Conservation (phyloP, 2,329 filamentous ascomycete genomes). For the Aspergillus persii region DNA sequence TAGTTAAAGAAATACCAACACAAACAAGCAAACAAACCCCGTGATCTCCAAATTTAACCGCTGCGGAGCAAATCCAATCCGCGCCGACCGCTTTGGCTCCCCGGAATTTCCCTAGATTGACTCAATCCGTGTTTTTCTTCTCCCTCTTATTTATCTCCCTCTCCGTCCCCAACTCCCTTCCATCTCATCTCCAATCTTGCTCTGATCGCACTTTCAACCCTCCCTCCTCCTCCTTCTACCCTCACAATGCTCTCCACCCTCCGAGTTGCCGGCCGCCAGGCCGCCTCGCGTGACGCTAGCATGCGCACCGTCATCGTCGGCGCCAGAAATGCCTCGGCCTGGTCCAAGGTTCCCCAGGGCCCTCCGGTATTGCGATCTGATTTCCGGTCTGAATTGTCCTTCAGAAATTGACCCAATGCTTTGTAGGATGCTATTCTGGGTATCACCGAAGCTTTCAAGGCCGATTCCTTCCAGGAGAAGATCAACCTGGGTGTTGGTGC, state of each 20-base stretch:
- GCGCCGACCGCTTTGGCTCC: conserved; percentile 8
- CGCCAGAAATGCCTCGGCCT: conserved; percentile 71
- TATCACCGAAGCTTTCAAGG: conserved; percentile 98
- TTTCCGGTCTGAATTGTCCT: not conserved
- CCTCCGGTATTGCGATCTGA: conserved; percentile 69
- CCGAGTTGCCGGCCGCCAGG: conserved; percentile 43
- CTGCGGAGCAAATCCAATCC: conserved; percentile 16
- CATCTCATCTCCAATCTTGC: conserved; percentile 1
- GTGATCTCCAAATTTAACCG: conserved; percentile 2
- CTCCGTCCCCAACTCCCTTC: conserved; percentile 2
- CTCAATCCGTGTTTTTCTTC: conserved; percentile 18
- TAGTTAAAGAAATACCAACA: not conserved
- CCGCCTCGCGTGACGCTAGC: conserved; percentile 39
- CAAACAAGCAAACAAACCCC: not conserved
- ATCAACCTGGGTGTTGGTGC: conserved; percentile 98
- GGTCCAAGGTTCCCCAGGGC: conserved; percentile 88
- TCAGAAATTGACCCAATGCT: not conserved
- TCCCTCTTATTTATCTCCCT: conserved; percentile 8
- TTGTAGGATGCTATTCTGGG: conserved; percentile 48
- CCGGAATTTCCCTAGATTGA: conserved; percentile 23
- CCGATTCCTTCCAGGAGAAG: conserved; percentile 88
- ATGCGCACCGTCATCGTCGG: conserved; percentile 41
- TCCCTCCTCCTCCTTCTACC: not conserved
- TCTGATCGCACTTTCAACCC: not conserved
- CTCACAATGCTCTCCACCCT: conserved; percentile 47